Conservation (phyloP, 352 stramenopile genomes). For the Elongisporangium undulatum region DNA sequence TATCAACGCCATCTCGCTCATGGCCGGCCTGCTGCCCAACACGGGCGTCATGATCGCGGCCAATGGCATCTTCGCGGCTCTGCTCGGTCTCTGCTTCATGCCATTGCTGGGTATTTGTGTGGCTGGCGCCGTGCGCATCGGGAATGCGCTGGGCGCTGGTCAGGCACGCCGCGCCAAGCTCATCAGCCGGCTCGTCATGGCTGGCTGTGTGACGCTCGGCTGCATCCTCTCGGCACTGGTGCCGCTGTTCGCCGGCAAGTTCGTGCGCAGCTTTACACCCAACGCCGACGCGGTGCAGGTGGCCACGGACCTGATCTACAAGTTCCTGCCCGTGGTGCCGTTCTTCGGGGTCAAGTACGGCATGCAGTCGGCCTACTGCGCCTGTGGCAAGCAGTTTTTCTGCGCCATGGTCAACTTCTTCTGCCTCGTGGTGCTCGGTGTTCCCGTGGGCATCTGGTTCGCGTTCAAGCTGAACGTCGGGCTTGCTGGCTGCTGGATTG, state of each 20-base stretch:
- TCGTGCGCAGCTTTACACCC: conserved; percentile 6
- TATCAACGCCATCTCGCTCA: conserved; percentile 7
- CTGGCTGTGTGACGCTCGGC: background rate
- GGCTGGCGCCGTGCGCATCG: conserved; percentile 46
- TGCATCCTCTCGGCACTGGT: background rate
- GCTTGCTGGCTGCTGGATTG: conserved; percentile 19
- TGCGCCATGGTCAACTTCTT: conserved; percentile 10
- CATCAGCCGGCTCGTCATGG: conserved; percentile 27
- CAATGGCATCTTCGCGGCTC: conserved; percentile 45
- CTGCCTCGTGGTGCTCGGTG: conserved; percentile 2
- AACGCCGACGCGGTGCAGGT: background rate
- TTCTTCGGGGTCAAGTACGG: conserved; percentile 4
- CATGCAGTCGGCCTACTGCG: conserved; percentile 1
- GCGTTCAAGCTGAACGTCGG: conserved; percentile 10
- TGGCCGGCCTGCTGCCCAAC: conserved; percentile 14
- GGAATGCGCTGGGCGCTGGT: conserved; percentile 51
- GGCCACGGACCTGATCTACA: conserved; percentile 4
- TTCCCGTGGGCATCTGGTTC: conserved; percentile 11
- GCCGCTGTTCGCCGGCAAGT: conserved; percentile 6
- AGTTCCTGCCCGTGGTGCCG: conserved; percentile 2
- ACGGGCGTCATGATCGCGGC: conserved; percentile 34
- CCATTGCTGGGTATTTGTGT: conserved; percentile 41
- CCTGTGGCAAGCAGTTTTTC: conserved; percentile 6
- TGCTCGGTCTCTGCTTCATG: conserved; percentile 47
- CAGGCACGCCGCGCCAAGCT: conserved; percentile 34